Percentiles rank a stretch among this genome's conserved stretches.
These are phyloP conservation scores for Elsinoe batatas DNA, from an alignment of 2,329 filamentous ascomycete species.

Conservation along the genomic window DNA sequence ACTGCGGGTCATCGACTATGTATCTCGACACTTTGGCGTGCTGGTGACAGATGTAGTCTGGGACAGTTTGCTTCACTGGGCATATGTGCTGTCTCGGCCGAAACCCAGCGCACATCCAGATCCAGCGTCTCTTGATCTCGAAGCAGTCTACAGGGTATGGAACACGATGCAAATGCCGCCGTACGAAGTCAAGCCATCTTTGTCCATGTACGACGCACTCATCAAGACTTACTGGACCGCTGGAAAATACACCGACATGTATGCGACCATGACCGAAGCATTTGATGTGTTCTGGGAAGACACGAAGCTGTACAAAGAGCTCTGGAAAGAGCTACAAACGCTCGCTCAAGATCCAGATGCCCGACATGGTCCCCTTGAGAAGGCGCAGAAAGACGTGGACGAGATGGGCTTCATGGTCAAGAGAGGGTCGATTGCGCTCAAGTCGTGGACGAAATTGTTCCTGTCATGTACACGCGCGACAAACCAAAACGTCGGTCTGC, in stretches of 20 bases:
- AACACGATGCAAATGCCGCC: slow-evolving; percentile 49
- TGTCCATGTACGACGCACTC: slow-evolving; percentile 44
- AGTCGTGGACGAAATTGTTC: slow-evolving; percentile 23
- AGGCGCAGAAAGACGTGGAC: slow-evolving; percentile 6
- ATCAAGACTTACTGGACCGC: slow-evolving; percentile 22
- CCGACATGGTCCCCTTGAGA: background rate
- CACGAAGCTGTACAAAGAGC: background rate
- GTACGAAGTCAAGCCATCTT: slow-evolving; percentile 46
- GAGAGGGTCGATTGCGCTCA: slow-evolving; percentile 13
- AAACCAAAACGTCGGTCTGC: background rate
- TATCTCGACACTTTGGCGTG: slow-evolving; percentile 52
- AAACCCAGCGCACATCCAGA: slow-evolving; percentile 24
- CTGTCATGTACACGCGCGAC: slow-evolving; percentile 14
- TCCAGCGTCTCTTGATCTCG: slow-evolving; percentile 30
- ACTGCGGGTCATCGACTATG: slow-evolving; percentile 49
- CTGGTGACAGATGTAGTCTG: slow-evolving; percentile 50
- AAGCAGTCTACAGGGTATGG: slow-evolving; percentile 47
- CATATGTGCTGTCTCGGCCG: slow-evolving; percentile 46
- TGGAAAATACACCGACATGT: slow-evolving; percentile 16
- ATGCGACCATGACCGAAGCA: slow-evolving; percentile 21
- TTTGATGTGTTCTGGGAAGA: slow-evolving; percentile 12
- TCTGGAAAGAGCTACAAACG: background rate
- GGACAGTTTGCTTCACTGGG: slow-evolving; percentile 58
- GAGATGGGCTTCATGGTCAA: slow-evolving; percentile 3
- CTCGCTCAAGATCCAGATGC: background rate